A percentile compares a stretch with the other conserved stretches of the same genome.
Conservation (phyloP, 2,329 filamentous ascomycete species). For the Xylariaceae sp. region DNA sequence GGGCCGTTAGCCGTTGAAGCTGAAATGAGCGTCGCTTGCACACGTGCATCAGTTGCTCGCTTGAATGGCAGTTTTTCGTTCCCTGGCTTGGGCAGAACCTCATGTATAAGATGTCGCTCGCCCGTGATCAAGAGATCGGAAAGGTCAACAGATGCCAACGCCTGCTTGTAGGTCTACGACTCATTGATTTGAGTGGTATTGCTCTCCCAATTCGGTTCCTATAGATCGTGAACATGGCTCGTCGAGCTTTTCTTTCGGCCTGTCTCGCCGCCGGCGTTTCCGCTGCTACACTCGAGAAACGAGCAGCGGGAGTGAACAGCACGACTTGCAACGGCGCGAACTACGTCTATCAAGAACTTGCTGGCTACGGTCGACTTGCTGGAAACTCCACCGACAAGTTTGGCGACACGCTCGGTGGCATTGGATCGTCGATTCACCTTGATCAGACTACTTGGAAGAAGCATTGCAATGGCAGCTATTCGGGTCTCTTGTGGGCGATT, state of each 20-base stretch:
- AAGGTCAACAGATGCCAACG: too few relatives aligned
- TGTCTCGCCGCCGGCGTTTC: slow-evolving; percentile 7
- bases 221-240: slow-evolving; percentile 1
- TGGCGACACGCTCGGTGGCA: slow-evolving; percentile 64
- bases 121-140: too few relatives aligned
- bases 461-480: slow-evolving; percentile 48
- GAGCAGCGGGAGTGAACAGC: slow-evolving; percentile 19
- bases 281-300: slow-evolving; percentile 8
- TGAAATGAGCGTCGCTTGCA: too few relatives aligned
- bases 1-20: too few relatives aligned
- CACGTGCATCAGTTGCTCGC: too few relatives aligned
- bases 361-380: slow-evolving; percentile 61
- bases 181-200: too few relatives aligned
- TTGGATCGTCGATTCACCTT: slow-evolving; percentile 64
- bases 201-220: too few relatives aligned
- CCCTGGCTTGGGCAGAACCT: too few relatives aligned
- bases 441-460: slow-evolving; percentile 52
- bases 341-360: slow-evolving; percentile 64
- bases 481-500: slow-evolving; percentile 58
- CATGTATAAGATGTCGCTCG: too few relatives aligned
- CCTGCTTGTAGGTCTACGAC: too few relatives aligned
- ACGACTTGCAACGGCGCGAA: slow-evolving; percentile 54
- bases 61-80: too few relatives aligned
- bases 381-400: slow-evolving; percentile 60
- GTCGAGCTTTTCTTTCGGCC: slow-evolving; percentile 3